phyloP scores from a whole-genome alignment of 768 basidiomycete genomes.

The Agaricus sinodeliciosus region DNA sequence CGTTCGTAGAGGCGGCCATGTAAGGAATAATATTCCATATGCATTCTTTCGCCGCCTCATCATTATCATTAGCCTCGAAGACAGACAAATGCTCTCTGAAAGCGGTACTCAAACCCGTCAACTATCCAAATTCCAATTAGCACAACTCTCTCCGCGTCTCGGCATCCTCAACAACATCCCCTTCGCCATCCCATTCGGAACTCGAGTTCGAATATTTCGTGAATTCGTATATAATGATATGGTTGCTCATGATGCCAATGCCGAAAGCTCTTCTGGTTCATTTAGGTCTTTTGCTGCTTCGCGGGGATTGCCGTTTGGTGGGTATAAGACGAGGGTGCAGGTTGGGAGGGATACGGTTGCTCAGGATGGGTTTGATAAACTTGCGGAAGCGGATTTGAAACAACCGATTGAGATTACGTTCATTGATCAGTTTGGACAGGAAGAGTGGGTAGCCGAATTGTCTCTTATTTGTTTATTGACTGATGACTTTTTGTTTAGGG shows the following conservation, averaged over 20 bases:
- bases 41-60: background rate
- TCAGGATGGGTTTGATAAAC: conserved; percentile 85
- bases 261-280: background rate
- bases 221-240: conserved; percentile 53
- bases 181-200: conserved; percentile 89
- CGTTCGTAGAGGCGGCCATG: conserved; percentile 86
- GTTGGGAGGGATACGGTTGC: conserved; percentile 75
- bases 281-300: conserved; percentile 8
- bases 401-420: conserved; percentile 85
- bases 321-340: conserved; percentile 32
- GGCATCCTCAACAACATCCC: conserved; percentile 94
- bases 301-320: conserved; percentile 15
- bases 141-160: conserved; percentile 75
- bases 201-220: conserved; percentile 86
- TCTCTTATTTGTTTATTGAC: background rate
- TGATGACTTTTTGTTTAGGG: conserved; percentile 31
- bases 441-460: conserved; percentile 52
- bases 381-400: conserved; percentile 75
- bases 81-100: conserved; percentile 36
- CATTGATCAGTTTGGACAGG: conserved; percentile 81
- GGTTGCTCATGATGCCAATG: conserved; percentile 7
- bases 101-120: conserved; percentile 13
- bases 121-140: conserved; percentile 62
- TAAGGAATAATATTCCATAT: conserved; percentile 21
- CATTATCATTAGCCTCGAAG: conserved; percentile 48